phyloP scores from a whole-genome alignment of 1,139 yeast genomes.

The Taphrina betulina region DNA sequence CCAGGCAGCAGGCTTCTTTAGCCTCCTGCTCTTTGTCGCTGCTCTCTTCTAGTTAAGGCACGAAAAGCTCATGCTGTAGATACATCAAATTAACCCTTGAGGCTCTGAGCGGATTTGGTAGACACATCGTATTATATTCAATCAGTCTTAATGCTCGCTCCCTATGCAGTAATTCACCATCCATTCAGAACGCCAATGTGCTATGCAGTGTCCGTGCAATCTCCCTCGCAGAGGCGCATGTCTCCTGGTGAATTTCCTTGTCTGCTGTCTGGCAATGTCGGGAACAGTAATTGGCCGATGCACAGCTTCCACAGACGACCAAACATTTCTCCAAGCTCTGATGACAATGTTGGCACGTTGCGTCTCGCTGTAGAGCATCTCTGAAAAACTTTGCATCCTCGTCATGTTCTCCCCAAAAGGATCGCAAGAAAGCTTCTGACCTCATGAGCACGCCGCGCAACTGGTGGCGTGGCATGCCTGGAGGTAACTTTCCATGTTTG shows the following conservation, averaged over 20 bases:
- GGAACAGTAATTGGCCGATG: constrained; percentile 17
- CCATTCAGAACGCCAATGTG: constrained; percentile 8
- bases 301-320: constrained; percentile 15
- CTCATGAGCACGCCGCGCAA: neutral
- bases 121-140: too few relatives aligned
- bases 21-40: too few relatives aligned
- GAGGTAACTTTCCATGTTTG: constrained; percentile 2
- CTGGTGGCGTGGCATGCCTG: constrained; percentile 10
- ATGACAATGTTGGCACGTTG: neutral
- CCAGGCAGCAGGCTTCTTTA: too few relatives aligned
- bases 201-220: neutral
- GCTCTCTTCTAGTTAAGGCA: too few relatives aligned
- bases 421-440: constrained; percentile 1
- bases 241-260: neutral
- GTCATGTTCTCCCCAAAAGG: constrained; percentile 17
- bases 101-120: too few relatives aligned
- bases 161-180: too few relatives aligned
- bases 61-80: too few relatives aligned
- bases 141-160: too few relatives aligned
- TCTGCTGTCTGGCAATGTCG: neutral
- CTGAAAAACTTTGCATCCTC: constrained; percentile 15
- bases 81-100: too few relatives aligned
- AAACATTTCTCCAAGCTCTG: neutral
- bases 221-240: neutral
- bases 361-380: neutral